Conservation (phyloP, 352 stramenopile species). For the Plasmopara halstedii region DNA sequence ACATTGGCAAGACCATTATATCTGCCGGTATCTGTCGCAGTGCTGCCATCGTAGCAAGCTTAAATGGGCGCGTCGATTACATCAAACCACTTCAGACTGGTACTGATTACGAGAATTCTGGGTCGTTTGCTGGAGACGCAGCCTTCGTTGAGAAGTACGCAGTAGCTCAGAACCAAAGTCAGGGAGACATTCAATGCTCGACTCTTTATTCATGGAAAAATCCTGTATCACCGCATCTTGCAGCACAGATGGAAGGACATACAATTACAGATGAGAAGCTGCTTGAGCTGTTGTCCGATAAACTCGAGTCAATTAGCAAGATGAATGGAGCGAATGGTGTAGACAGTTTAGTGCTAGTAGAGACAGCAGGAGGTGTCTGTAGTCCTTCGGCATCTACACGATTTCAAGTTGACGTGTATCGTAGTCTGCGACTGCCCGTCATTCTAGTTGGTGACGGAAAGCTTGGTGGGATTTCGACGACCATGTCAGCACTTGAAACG, state of each 20-base stretch:
- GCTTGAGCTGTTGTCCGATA: constrained; percentile 56
- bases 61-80: constrained; percentile 63
- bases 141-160: constrained; percentile 71
- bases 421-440: constrained; percentile 79
- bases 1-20: constrained; percentile 96
- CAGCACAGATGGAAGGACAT: constrained; percentile 79
- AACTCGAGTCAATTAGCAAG: constrained; percentile 35
- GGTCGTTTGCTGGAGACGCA: constrained; percentile 70
- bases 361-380: constrained; percentile 94
- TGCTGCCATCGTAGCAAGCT: constrained; percentile 21
- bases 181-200: constrained; percentile 38
- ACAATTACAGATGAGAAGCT: constrained; percentile 85
- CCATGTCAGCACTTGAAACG: constrained; percentile 90
- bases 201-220: constrained; percentile 93
- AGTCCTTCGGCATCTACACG: constrained; percentile 80
- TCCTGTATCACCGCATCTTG: constrained; percentile 92
- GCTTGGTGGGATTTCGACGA: constrained; percentile 94
- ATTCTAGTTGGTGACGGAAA: constrained; percentile 95
- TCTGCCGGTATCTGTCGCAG: constrained; percentile 88
- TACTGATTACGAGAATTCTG: constrained; percentile 35
- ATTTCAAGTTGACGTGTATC: constrained; percentile 93
- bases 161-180: constrained; percentile 2
- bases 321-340: constrained; percentile 17
- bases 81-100: constrained; percentile 97
- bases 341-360: constrained; percentile 77